These are phyloP conservation scores for Rubia yunnanensis DNA, from an alignment of 257 asterid species.

Conservation along the genomic window DNA sequence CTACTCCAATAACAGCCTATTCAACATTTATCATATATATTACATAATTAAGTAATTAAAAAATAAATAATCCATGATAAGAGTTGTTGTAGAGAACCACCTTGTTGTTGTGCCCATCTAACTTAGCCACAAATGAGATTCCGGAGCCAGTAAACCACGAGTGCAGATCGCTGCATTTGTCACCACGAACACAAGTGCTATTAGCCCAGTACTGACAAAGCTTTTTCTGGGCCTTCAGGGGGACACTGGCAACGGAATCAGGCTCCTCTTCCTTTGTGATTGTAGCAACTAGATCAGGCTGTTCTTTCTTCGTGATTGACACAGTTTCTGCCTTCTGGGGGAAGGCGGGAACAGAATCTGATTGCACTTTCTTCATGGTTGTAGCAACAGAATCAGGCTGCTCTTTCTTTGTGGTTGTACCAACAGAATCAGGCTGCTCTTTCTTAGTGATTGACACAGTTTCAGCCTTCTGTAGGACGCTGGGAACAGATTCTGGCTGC, in stretches of 20 bases:
- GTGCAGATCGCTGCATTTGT: slow-evolving; percentile 7
- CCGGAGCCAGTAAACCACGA: slow-evolving; percentile 8
- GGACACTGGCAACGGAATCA: neutral
- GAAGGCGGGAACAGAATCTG: too few species aligned
- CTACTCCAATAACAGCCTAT: neutral
- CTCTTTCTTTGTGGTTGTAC: neutral
- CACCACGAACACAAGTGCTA: slow-evolving; percentile 6
- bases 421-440: neutral
- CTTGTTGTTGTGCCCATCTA: slow-evolving; percentile 51
- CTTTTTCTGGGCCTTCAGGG: slow-evolving; percentile 14
- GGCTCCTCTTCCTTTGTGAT: slow-evolving; percentile 6
- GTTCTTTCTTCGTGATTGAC: slow-evolving; percentile 2
- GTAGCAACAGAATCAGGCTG: slow-evolving; percentile 4
- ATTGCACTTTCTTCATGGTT: too few species aligned
- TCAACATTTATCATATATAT: neutral
- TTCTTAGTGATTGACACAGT: slow-evolving; percentile 1
- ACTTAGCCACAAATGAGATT: slow-evolving; percentile 36
- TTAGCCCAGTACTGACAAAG: slow-evolving; percentile 5
- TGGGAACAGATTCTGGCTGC: neutral
- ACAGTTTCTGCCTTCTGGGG: neutral
- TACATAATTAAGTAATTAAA: too few species aligned
- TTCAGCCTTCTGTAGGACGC: neutral
- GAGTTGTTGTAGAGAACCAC: slow-evolving; percentile 14
- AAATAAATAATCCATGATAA: neutral
- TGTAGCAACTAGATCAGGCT: neutral